phyloP scores from a whole-genome alignment of 768 basidiomycete species.

The Trametes punicea region DNA sequence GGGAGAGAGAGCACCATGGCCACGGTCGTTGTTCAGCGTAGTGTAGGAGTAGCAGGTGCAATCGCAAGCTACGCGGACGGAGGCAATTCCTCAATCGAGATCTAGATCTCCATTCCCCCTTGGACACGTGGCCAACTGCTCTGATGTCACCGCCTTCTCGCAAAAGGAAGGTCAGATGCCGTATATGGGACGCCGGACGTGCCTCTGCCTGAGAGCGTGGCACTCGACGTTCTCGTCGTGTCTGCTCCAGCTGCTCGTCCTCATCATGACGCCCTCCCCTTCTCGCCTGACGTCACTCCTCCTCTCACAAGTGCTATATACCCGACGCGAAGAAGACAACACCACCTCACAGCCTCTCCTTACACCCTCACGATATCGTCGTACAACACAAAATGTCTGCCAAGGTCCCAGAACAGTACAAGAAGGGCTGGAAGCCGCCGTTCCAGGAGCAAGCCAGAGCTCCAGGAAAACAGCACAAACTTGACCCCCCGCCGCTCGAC shows the following conservation, averaged over 20 bases:
- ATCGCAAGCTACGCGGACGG: not conserved
- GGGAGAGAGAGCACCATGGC: conserved; percentile 50
- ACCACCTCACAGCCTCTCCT: not conserved
- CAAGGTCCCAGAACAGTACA: conserved; percentile 27
- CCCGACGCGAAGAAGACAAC: not conserved
- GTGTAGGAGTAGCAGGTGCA: not conserved
- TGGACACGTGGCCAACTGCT: not conserved
- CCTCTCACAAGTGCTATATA: not conserved
- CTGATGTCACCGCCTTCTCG: conserved; percentile 14
- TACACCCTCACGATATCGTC: not conserved
- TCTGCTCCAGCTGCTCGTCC: not conserved
- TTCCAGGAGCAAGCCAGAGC: conserved; percentile 29
- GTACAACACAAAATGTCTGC: not conserved
- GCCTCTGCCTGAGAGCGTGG: not conserved
- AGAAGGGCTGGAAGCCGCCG: conserved; percentile 32
- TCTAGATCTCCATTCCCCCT: not conserved
- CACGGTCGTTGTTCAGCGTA: not conserved
- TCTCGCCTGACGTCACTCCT: conserved; percentile 9
- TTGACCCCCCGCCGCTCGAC: conserved; percentile 37
- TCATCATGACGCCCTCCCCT: conserved; percentile 8
- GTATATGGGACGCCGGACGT: not conserved
- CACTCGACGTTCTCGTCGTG: not conserved
- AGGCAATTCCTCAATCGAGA: conserved; percentile 12
- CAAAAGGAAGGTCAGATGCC: conserved; percentile 5
- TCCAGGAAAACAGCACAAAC: conserved; percentile 32